These are phyloP conservation scores for Mallotus nudiflorus DNA, from an alignment of 345 rosid genomes.

Conservation along the genomic window DNA sequence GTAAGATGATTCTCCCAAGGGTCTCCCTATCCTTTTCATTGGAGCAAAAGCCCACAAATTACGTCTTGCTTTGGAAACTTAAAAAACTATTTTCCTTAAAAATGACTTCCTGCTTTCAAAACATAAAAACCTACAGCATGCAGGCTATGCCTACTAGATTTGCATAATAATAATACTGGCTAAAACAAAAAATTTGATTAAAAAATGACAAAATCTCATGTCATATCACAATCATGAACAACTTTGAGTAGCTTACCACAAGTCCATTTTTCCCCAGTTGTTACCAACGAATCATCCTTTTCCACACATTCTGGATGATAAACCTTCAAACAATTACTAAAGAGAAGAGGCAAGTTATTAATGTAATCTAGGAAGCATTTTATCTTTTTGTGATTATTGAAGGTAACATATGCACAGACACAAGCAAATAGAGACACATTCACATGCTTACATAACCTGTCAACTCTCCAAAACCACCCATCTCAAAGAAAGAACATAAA, in stretches of 20 bases:
- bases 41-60: background rate
- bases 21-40: background rate
- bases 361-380: too few species aligned
- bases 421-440: background rate
- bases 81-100: background rate
- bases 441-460: background rate
- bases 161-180: background rate
- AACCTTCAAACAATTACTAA: constrained; percentile 31
- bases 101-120: background rate
- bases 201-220: background rate
- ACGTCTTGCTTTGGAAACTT: background rate
- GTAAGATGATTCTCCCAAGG: background rate
- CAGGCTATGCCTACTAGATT: background rate
- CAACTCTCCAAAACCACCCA: background rate
- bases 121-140: background rate
- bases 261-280: constrained; percentile 21
- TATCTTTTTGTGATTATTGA: background rate
- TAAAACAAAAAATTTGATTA: background rate
- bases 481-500: background rate
- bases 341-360: background rate
- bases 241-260: constrained; percentile 24
- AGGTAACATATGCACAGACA: background rate
- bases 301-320: constrained; percentile 27
- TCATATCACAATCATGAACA: background rate
- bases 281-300: constrained; percentile 2